phyloP scores from a whole-genome alignment of 495 filamentous ascomycete species.

The Letharia lupina region DNA sequence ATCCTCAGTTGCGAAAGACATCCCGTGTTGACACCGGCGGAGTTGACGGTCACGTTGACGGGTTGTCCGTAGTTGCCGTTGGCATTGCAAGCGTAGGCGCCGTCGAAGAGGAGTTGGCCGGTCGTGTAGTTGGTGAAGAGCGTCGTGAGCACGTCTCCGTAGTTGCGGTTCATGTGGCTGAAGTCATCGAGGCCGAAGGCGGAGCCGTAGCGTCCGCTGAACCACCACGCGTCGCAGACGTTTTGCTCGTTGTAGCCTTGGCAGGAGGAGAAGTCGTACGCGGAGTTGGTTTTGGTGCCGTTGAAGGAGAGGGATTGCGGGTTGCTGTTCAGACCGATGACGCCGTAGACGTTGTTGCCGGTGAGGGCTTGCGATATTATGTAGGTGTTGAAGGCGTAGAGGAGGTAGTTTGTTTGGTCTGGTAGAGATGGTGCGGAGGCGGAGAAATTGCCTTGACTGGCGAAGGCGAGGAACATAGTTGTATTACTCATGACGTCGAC shows the following conservation, averaged over 20 bases:
- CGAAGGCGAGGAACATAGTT: slow-evolving; percentile 18
- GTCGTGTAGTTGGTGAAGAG: slow-evolving; percentile 23
- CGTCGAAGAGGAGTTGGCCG: slow-evolving; percentile 19
- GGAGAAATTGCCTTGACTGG: slow-evolving; percentile 21
- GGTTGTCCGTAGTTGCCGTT: slow-evolving; percentile 16
- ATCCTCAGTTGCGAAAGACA: slow-evolving; percentile 19
- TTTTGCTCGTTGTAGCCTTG: slow-evolving; percentile 18
- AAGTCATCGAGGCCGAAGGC: slow-evolving; percentile 22
- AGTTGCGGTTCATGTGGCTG: slow-evolving; percentile 17
- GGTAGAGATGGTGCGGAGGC: slow-evolving; percentile 19
- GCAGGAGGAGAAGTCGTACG: slow-evolving; percentile 13
- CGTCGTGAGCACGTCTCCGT: slow-evolving; percentile 9
- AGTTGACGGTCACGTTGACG: slow-evolving; percentile 17
- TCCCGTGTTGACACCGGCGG: slow-evolving; percentile 14
- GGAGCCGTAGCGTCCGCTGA: slow-evolving; percentile 10
- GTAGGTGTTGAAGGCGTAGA: slow-evolving; percentile 24
- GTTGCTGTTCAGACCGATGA: slow-evolving; percentile 17
- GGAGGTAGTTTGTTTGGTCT: slow-evolving; percentile 19
- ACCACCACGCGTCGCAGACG: slow-evolving; percentile 22
- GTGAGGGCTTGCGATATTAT: slow-evolving; percentile 14
- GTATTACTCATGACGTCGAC: slow-evolving; percentile 18
- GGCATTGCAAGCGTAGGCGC: slow-evolving; percentile 18
- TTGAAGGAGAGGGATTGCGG: slow-evolving; percentile 19
- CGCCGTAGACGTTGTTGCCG: slow-evolving; percentile 19
- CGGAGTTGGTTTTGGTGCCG: slow-evolving; percentile 12